Base-by-base conservation (phyloP, 257 asterid species). In the Solanum okadae region DNA sequence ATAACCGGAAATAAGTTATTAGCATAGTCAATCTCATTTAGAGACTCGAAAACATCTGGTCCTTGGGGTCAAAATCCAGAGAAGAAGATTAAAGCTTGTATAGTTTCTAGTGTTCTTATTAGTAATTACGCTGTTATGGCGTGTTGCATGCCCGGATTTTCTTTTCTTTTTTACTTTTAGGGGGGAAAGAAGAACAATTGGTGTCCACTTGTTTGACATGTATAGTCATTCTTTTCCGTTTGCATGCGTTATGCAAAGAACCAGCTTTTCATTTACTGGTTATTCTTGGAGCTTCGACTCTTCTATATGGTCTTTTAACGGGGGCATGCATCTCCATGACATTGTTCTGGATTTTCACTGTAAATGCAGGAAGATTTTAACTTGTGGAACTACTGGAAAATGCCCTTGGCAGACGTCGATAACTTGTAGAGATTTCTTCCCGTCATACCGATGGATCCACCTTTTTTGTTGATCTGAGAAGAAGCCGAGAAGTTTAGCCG, bases 381-480 rank as follows among this genome's bases (percentile, higher is more conserved):
- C 93, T 91, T 96, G 5, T 96, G 98, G 99, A 97, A 97, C 89
- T 97, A 93, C 92, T 97, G 99, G 99, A 97, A 90, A 92, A 84
- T 93, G 92, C 98, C 99, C 7, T 88, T 97, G 91, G 93, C 95
- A 2, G 96, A 95, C 5, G 25, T 95, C 6, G 96, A 92, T 88
- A 86, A 88, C 93, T 92, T 88, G 90, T 93, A 92, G 94, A 61
- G 86, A 79, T 85, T 81, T 86, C 84, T 49, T 34, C 73, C 49
- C 81, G 14, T 31, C 70, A 49, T 46, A 27, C 67, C 6, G 67
- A 37, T 86, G 83, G 68, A 86, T 67, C 79, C 8, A 85, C 67
- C 71, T 33, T 52, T 56, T 29, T 59, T 31, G 38, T 65, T 49
- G 46, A 83, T 52, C 65, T 22, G 87, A n/a, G 34, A 86, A 38